Conservation (phyloP, 768 basidiomycete genomes). For the Agrocybe pediades region DNA sequence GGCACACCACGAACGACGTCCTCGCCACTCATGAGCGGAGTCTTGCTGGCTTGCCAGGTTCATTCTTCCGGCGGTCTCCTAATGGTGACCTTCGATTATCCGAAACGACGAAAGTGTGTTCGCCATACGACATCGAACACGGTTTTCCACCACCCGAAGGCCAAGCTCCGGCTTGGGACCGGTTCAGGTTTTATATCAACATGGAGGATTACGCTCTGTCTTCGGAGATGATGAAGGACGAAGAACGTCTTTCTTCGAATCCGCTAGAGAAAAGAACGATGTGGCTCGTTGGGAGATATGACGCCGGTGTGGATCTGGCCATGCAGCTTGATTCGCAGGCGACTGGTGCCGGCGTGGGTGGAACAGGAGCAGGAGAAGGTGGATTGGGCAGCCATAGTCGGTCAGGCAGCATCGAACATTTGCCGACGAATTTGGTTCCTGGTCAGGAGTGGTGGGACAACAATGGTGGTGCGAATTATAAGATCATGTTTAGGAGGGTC, state of each 20-base stretch:
- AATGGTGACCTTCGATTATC: constrained; percentile 9
- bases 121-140: not conserved
- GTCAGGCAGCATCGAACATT: not conserved
- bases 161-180: constrained; percentile 48
- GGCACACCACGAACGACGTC: constrained; percentile 93
- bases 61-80: not conserved
- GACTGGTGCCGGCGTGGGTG: not conserved
- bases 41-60: constrained; percentile 36
- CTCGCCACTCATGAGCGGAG: constrained; percentile 48
- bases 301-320: constrained; percentile 15
- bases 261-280: constrained; percentile 53
- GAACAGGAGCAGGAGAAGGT: constrained; percentile 23
- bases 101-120: not conserved
- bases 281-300: constrained; percentile 63
- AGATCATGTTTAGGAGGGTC: constrained; percentile 55
- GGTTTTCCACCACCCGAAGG: not conserved
- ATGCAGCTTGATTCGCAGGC: constrained; percentile 8
- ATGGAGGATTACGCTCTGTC: constrained; percentile 68
- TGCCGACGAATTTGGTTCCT: constrained; percentile 29
- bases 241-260: constrained; percentile 4
- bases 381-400: not conserved
- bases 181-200: constrained; percentile 61
- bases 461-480: constrained; percentile 78
- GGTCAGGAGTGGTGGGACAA: constrained; percentile 94
- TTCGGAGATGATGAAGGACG: not conserved